These are phyloP conservation scores for Cyberlindnera veronae DNA, from an alignment of 805 yeast genomes.

Conservation along the genomic window DNA sequence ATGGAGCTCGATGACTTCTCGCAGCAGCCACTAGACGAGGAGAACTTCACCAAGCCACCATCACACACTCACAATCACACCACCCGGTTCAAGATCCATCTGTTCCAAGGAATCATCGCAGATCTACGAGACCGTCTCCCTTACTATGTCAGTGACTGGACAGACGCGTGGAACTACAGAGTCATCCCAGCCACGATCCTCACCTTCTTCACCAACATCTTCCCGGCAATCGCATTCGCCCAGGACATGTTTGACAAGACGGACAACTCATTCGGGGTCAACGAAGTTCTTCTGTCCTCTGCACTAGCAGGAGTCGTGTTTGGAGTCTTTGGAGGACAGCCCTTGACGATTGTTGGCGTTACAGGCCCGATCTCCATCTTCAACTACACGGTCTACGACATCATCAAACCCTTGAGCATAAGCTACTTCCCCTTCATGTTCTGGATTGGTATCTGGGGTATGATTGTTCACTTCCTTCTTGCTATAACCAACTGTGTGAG, in stretches of 20 bases:
- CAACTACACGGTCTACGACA: conserved; percentile 82
- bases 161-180: conserved; percentile 79
- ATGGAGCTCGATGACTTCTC: too few relatives aligned
- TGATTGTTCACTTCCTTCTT: conserved; percentile 71
- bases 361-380: conserved; percentile 95
- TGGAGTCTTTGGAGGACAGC: conserved; percentile 86
- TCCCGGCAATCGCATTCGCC: conserved; percentile 95
- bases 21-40: too few relatives aligned
- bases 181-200: conserved; percentile 81
- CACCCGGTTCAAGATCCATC: background rate
- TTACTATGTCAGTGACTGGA: conserved; percentile 72
- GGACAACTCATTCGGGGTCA: conserved; percentile 81
- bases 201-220: conserved; percentile 83
- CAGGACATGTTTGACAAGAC: conserved; percentile 97
- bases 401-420: conserved; percentile 46
- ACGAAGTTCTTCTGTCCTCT: conserved; percentile 78
- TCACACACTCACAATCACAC: too few relatives aligned
- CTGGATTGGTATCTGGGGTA: conserved; percentile 92
- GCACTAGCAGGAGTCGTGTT: conserved; percentile 89
- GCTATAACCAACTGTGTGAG: conserved; percentile 68
- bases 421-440: conserved; percentile 82
- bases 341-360: conserved; percentile 92
- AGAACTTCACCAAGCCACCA: too few relatives aligned
- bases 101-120: conserved; percentile 29
- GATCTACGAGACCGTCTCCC: conserved; percentile 46